Evolutionary conservation across 768 basidiomycete species (phyloP).

Genomic region (Cystofilobasidium macerans): DNA sequence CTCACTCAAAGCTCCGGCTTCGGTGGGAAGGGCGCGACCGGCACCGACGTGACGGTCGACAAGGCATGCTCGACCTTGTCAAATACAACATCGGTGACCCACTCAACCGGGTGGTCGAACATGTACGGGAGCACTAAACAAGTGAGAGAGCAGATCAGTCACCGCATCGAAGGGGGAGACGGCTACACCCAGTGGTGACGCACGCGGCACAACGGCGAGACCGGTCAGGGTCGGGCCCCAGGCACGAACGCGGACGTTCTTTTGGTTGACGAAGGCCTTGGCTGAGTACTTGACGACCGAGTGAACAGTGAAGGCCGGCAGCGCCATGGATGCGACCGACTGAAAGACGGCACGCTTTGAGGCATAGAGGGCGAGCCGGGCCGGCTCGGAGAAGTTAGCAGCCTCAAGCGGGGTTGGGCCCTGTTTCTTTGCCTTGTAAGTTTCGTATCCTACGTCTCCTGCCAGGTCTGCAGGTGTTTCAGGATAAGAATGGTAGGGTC

Average conservation of each 20-base stretch:
- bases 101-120: constrained; percentile 36
- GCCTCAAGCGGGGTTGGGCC: constrained; percentile 38
- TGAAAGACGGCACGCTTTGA: constrained; percentile 39
- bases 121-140: constrained; percentile 37
- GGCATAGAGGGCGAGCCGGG: constrained; percentile 33
- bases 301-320: constrained; percentile 40
- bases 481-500: too few relatives aligned
- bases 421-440: constrained; percentile 37
- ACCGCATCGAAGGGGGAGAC: too few relatives aligned
- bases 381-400: constrained; percentile 36
- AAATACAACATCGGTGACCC: constrained; percentile 32
- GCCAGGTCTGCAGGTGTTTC: constrained; percentile 32
- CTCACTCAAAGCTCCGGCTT: not conserved
- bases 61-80: constrained; percentile 33
- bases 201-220: constrained; percentile 8
- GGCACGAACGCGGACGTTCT: constrained; percentile 31
- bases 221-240: constrained; percentile 37
- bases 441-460: constrained; percentile 39
- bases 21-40: not conserved
- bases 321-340: constrained; percentile 37
- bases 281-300: constrained; percentile 35
- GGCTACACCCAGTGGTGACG: too few relatives aligned
- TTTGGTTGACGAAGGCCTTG: constrained; percentile 34
- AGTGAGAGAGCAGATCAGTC: constrained; percentile 32
- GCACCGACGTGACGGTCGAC: constrained; percentile 15